phyloP scores from a whole-genome alignment of 75 land plant genomes.

The Larix kaempferi region DNA sequence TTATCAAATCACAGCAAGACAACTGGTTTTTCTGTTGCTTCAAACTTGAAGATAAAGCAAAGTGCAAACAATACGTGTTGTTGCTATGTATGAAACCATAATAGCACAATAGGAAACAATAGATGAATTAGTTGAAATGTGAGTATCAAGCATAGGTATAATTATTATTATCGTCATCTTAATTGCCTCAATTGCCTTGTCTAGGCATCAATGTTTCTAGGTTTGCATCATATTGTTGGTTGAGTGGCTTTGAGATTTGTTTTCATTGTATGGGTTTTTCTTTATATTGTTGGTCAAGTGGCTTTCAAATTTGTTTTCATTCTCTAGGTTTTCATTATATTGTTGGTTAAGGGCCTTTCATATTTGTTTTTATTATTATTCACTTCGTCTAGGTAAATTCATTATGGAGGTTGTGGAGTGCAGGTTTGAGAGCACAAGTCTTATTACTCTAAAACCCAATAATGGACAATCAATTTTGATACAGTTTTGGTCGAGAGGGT shows the following conservation, averaged over 20 bases:
- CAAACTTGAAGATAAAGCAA: not conserved
- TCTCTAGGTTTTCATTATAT: not conserved
- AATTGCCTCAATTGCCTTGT: not conserved
- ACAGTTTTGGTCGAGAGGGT: too few relatives aligned
- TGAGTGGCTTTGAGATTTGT: not conserved
- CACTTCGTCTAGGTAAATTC: not conserved
- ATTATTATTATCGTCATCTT: not conserved
- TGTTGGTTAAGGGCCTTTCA: not conserved
- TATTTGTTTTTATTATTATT: not conserved
- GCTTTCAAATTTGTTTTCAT: not conserved
- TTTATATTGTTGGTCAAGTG: not conserved
- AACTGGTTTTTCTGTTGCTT: not conserved
- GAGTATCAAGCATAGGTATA: conserved; percentile 72
- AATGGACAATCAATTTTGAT: too few relatives aligned
- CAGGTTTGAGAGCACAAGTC: conserved; percentile 52
- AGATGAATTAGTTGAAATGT: conserved; percentile 43
- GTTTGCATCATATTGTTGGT: not conserved
- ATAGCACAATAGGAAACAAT: not conserved
- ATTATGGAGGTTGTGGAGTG: not conserved
- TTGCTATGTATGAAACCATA: not conserved
- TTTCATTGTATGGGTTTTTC: not conserved
- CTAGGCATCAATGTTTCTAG: not conserved
- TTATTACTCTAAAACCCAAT: too few relatives aligned
- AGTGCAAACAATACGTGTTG: not conserved
- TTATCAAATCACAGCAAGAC: not conserved